Evolutionary conservation across 371 early-diverging fungal genomes (phyloP).

Genomic region (Mucor piriformis): DNA sequence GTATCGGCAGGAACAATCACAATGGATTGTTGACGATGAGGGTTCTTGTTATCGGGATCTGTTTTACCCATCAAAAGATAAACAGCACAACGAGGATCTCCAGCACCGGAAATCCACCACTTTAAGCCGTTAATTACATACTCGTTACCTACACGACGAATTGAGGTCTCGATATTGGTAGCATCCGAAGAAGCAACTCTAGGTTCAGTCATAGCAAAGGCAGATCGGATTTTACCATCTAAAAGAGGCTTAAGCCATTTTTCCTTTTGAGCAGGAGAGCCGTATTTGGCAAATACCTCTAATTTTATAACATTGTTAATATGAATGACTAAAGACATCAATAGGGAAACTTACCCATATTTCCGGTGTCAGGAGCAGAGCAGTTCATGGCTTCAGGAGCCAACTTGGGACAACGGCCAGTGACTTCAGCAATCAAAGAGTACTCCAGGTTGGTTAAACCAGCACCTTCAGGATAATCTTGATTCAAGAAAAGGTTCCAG

Average conservation of each 20-base stretch:
- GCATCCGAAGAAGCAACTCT: constrained; percentile 95
- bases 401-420: constrained; percentile 76
- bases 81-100: constrained; percentile 90
- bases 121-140: constrained; percentile 93
- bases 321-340: too few species aligned
- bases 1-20: constrained; percentile 89
- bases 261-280: constrained; percentile 81
- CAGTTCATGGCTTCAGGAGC: constrained; percentile 93
- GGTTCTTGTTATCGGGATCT: constrained; percentile 67
- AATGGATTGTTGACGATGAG: constrained; percentile 88
- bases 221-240: constrained; percentile 90
- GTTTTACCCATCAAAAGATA: constrained; percentile 86
- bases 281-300: constrained; percentile 96
- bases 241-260: constrained; percentile 86
- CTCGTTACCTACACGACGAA: constrained; percentile 67
- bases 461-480: constrained; percentile 77
- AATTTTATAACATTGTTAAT: not conserved
- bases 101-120: constrained; percentile 97
- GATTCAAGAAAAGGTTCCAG: constrained; percentile 93
- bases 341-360: constrained; percentile 71
- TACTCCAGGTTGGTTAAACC: constrained; percentile 96
- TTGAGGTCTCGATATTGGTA: constrained; percentile 89
- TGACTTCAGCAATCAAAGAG: constrained; percentile 85
- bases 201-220: constrained; percentile 98
- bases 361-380: constrained; percentile 97